Conservation (phyloP, 768 basidiomycete genomes). For the Lactarius indigo region DNA sequence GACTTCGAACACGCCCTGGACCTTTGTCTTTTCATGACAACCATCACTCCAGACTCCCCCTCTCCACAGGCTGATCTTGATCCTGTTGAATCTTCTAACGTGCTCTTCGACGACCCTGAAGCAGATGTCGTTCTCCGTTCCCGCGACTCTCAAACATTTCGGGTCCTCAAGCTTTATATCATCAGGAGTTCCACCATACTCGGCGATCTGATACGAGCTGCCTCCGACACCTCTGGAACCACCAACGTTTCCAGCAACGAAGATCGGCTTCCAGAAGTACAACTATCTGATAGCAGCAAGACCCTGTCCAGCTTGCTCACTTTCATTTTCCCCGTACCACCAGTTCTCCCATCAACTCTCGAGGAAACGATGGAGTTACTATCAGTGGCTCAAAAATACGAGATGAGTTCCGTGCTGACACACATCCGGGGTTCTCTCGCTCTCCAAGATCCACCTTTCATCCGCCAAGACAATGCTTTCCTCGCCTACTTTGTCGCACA, state of each 20-base stretch:
- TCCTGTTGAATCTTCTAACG: background rate
- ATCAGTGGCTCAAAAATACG: constrained; percentile 13
- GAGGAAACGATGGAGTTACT: constrained; percentile 5
- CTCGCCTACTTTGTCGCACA: background rate
- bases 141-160: background rate
- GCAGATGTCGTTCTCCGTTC: constrained; percentile 16
- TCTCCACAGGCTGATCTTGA: background rate
- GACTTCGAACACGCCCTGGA: background rate
- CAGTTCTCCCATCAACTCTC: background rate
- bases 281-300: background rate
- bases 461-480: background rate
- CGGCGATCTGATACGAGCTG: background rate
- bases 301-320: constrained; percentile 1
- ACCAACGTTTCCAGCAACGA: no score
- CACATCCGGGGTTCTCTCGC: constrained; percentile 1
- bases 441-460: background rate
- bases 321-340: constrained; percentile 1
- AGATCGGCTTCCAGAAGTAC: background rate
- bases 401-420: background rate
- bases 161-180: background rate
- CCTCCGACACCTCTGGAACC: background rate
- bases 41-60: background rate
- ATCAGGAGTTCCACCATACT: background rate
- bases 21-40: background rate
- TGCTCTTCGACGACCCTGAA: constrained; percentile 12